Conservation (phyloP, 306 rosid genomes). For the Citrullus colocynthis region DNA sequence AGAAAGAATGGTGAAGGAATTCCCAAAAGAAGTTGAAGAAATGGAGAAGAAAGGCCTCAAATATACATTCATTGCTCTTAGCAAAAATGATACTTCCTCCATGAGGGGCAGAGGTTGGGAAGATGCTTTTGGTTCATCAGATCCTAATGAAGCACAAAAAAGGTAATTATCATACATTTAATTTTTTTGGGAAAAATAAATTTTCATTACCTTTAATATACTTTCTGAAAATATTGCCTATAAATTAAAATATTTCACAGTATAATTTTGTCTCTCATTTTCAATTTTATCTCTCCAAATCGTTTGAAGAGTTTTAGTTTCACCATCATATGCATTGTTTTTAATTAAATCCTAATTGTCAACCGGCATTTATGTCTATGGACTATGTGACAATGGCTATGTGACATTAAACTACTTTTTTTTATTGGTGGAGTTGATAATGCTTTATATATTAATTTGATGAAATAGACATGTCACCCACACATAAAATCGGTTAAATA, state of each 20-base stretch:
- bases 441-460: background rate
- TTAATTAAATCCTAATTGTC: background rate
- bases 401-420: background rate
- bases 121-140: slow-evolving; percentile 56
- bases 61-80: slow-evolving; percentile 51
- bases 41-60: slow-evolving; percentile 49
- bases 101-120: slow-evolving; percentile 95
- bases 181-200: too few relatives aligned
- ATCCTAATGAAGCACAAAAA: slow-evolving; percentile 40
- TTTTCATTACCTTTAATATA: too few relatives aligned
- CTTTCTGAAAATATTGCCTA: too few relatives aligned
- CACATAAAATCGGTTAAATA: background rate
- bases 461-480: background rate
- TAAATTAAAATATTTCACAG: too few relatives aligned
- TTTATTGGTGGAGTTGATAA: background rate
- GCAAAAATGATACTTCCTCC: slow-evolving; percentile 38
- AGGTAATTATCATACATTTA: slow-evolving; percentile 13
- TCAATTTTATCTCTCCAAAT: too few relatives aligned
- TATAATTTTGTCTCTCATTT: too few relatives aligned
- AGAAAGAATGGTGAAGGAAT: slow-evolving; percentile 55
- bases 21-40: slow-evolving; percentile 45
- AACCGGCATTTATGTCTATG: background rate
- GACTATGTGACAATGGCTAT: background rate
- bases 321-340: background rate
- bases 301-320: background rate